Base-by-base conservation (phyloP, 2,329 filamentous ascomycete genomes). In the Scedosporium aurantiacum region DNA sequence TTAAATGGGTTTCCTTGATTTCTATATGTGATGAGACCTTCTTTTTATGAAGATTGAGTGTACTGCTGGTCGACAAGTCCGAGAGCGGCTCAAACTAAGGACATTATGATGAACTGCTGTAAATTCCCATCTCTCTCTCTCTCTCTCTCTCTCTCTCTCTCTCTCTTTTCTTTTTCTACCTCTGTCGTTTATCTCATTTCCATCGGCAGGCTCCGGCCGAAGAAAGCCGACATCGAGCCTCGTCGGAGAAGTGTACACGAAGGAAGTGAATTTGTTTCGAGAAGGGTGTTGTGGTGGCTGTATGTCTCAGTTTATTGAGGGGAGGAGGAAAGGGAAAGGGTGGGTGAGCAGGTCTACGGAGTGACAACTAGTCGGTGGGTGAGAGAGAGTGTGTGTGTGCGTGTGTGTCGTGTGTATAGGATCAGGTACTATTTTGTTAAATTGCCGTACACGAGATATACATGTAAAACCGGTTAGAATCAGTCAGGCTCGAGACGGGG, bases 191-290 rank as follows among this genome's bases (percentile, higher is more conserved):
- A 14, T 16, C n/a, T 45, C 41, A 16, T 10, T 45, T 45, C 14
- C 10, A 45, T 52, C 47, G 47, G 47, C 47, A 52, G 47, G 47
- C 47, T 27, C 47, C 47, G 43, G 43, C 43, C 43, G 43, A 47
- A 47, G 43, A 7, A 47, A 47, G n/a, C 8, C 43, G 43, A 7
- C 7, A 47, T 8, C 43, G 8, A 25, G 23, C n/a, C 27, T 47
- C 56, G 55, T 5, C 3, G 25, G 23, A 27, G 5, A 28, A 14
- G 28, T 16, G 61, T 69, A 1, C 64, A 40, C 16, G 21, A n/a
- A 50, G 23, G 8, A 23, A 28, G 41, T n/a, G 25, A 27, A 27
- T 3, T 27, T 27, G 25, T 27, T 27, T 27, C 25, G 25, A 27
- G 28, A 32, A 6, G 28, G 28, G 28, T 10, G 28, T 6, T 32